Evolutionary conservation across 768 basidiomycete species (phyloP).

Genomic region (Tubosaeta sp.): DNA sequence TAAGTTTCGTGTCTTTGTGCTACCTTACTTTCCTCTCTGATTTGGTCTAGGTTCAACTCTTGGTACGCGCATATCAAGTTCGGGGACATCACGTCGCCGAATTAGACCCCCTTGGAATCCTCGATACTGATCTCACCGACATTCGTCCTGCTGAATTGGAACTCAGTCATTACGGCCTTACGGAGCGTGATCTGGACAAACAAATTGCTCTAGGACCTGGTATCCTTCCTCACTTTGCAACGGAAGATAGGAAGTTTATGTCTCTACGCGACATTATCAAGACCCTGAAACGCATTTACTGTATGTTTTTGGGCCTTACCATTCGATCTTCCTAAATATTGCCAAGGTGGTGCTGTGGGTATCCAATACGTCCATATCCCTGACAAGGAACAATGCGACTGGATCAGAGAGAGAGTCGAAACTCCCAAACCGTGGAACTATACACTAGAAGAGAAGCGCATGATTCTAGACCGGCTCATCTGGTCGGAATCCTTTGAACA

Average conservation of each 20-base stretch:
- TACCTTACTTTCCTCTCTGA: not conserved
- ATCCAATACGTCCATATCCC: conserved; percentile 95
- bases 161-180: conserved; percentile 92
- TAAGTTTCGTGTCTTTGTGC: conserved; percentile 28
- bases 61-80: conserved; percentile 98
- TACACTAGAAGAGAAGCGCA: conserved; percentile 95
- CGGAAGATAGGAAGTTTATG: conserved; percentile 82
- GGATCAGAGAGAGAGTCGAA: conserved; percentile 96
- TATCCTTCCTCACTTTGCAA: conserved; percentile 93
- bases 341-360: conserved; percentile 76
- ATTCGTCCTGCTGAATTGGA: conserved; percentile 84
- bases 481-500: conserved; percentile 99
- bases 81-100: conserved; percentile 96
- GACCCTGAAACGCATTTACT: conserved; percentile 88
- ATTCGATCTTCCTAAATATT: conserved; percentile 4
- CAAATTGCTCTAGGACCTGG: conserved; percentile 94
- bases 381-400: conserved; percentile 98
- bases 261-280: conserved; percentile 88
- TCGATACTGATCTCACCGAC: conserved; percentile 80
- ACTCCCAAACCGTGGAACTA: conserved; percentile 97
- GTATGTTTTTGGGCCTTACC: conserved; percentile 44
- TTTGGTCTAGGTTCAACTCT: conserved; percentile 77
- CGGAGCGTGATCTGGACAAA: conserved; percentile 90
- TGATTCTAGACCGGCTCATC: conserved; percentile 98
- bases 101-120: conserved; percentile 92